These are phyloP conservation scores for Aspergillus bridgeri DNA, from an alignment of 495 filamentous ascomycete genomes.

Conservation along the genomic window DNA sequence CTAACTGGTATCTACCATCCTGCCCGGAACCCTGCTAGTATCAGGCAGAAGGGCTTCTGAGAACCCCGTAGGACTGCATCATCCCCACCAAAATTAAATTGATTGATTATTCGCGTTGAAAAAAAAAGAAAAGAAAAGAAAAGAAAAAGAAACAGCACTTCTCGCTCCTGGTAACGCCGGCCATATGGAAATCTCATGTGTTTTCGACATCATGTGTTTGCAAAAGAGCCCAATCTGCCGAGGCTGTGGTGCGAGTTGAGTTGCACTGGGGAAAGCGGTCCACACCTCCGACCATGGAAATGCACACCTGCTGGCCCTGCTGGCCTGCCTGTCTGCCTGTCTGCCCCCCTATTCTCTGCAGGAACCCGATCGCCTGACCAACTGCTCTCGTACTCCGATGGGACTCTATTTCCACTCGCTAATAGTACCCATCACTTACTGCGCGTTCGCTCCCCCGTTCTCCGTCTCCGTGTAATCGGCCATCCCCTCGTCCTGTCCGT, in stretches of 20 bases:
- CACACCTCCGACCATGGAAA: not conserved
- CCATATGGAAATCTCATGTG: slow-evolving; percentile 5
- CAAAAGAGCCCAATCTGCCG: not conserved
- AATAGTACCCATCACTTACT: not conserved
- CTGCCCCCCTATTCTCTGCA: not conserved
- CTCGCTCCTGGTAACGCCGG: slow-evolving; percentile 20
- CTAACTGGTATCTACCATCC: no score
- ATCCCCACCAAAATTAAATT: no score
- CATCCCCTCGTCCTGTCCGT: slow-evolving; percentile 44
- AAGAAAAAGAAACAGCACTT: slow-evolving; percentile 1
- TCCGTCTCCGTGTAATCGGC: slow-evolving; percentile 29
- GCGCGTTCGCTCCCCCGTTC: slow-evolving; percentile 17
- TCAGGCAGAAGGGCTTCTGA: no score
- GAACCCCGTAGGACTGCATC: no score
- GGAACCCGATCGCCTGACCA: not conserved
- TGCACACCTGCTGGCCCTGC: no score
- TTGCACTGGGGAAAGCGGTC: not conserved
- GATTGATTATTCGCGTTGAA: slow-evolving; percentile 4
- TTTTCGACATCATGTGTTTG: not conserved
- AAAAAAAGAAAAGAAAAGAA: no score
- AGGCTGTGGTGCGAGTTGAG: not conserved
- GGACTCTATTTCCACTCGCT: not conserved
- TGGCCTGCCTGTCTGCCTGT: no score
- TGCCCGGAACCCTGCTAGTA: no score
- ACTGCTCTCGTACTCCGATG: no score